Percentiles rank a stretch among this genome's conserved stretches.
These are phyloP conservation scores for Colletotrichum cuscutae DNA, from an alignment of 2,329 filamentous ascomycete genomes.

Conservation along the genomic window DNA sequence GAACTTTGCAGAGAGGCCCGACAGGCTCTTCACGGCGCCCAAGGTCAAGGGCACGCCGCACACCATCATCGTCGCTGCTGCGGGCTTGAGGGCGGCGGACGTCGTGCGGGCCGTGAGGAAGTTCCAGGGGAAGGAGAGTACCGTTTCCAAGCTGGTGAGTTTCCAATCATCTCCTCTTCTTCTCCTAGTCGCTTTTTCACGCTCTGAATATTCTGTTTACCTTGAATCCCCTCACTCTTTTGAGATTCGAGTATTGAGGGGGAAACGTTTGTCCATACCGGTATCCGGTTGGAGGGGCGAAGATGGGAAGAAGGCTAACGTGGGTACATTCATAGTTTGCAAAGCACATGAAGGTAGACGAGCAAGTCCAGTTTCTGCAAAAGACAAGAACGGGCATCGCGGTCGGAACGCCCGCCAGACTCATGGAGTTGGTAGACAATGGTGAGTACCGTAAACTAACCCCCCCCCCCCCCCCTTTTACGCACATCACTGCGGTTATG, in stretches of 20 bases:
- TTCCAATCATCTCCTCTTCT: background rate
- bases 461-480: no score
- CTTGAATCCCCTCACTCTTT: background rate
- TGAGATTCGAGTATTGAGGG: background rate
- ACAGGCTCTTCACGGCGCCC: conserved; percentile 71
- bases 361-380: conserved; percentile 82
- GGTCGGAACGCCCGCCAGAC: conserved; percentile 86
- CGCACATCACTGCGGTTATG: background rate
- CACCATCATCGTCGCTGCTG: conserved; percentile 87
- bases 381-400: conserved; percentile 81
- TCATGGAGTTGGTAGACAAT: conserved; percentile 85
- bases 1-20: conserved; percentile 66
- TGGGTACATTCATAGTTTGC: conserved; percentile 69
- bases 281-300: no score
- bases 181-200: background rate
- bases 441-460: conserved; percentile 58
- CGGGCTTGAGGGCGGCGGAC: conserved; percentile 88
- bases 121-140: conserved; percentile 81
- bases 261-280: no score
- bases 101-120: conserved; percentile 78
- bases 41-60: conserved; percentile 80
- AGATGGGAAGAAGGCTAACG: conserved; percentile 18
- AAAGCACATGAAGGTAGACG: conserved; percentile 96
- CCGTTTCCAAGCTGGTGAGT: conserved; percentile 81
- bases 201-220: no score